Base-by-base conservation (phyloP, 139 green algal genomes). In the Pleodorina starrii region DNA sequence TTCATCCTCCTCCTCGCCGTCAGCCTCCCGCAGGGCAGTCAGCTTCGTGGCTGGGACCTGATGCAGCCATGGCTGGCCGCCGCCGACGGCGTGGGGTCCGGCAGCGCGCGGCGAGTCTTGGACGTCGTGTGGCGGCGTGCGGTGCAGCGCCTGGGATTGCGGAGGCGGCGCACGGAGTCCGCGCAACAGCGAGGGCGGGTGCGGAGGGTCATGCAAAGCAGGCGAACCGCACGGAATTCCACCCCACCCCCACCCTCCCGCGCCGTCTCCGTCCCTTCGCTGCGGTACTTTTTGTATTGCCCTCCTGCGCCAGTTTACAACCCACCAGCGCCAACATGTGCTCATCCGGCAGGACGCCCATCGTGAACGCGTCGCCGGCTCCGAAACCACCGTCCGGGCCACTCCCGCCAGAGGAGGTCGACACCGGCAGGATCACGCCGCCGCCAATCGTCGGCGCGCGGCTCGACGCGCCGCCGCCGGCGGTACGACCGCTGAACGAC, bases 1-100 rank as follows among this genome's bases (percentile, higher is more conserved):
- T 38, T 69, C n/a, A n/a, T n/a, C 32, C 48, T 84, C 76, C 48
- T 66, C 78, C 17, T 85, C 78, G 0, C 10, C 46, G 4, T 46
- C 46, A 23, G 35, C 77, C 54, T 86, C 79, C 40, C 17, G 57
- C 38, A 87, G 81, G 11, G 81, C 44, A 9, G 60, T 14, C n/a
- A 87, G 81, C 81, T 63, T 46, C 81, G 42, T 46, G 29, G 81
- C 42, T 1, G 81, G 60, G 17, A 63, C 48, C 81, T 87, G 60
- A 60, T 87, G 60, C 42, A 87, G 81, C 81, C 79, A 86, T 7
- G 48, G 36, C 72, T n/a, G 25, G 43, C 74, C 12, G 2, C 25
- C 38, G 21, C 43, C 6, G 44, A 7, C 2, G 74, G 10, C 43
- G 44, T 16, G 23, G 43, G 10, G 27, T 54, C 74, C 17, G 35